phyloP scores from a whole-genome alignment of 257 asterid species.

The Echites panduratus region DNA sequence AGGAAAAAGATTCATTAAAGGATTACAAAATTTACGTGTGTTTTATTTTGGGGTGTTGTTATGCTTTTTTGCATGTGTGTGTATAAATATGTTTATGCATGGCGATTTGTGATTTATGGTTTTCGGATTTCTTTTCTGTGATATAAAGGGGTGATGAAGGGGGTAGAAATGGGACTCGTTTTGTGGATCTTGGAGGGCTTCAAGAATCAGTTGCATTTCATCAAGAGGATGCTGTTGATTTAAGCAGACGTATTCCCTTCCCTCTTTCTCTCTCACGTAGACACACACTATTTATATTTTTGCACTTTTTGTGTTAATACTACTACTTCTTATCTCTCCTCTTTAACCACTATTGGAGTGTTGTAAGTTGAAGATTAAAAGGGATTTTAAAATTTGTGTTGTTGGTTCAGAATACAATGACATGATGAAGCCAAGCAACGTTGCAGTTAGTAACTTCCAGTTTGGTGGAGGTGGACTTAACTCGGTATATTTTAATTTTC shows the following conservation, averaged over 20 bases:
- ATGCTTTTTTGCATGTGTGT: background rate
- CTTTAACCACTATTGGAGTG: background rate
- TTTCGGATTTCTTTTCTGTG: background rate
- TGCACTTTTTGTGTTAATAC: background rate
- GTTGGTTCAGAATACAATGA: constrained; percentile 44
- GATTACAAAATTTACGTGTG: background rate
- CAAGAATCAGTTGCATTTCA: constrained; percentile 50
- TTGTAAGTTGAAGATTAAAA: background rate
- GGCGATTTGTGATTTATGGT: background rate
- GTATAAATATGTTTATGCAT: background rate
- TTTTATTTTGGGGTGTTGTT: background rate
- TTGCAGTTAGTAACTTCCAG: constrained; percentile 37
- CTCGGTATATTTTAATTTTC: constrained; percentile 28
- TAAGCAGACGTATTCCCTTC: constrained; percentile 42
- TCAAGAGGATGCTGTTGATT: constrained; percentile 47
- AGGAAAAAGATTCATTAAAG: background rate
- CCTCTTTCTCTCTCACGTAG: background rate
- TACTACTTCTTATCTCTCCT: background rate
- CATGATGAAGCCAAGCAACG: constrained; percentile 47
- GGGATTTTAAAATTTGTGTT: background rate
- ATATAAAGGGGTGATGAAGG: constrained; percentile 42
- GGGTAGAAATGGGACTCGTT: constrained; percentile 36
- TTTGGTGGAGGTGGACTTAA: constrained; percentile 52
- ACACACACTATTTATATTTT: background rate
- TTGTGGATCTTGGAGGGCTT: constrained; percentile 55